phyloP scores from a whole-genome alignment of 2,329 filamentous ascomycete genomes.

The Malbranchea zuffiana region DNA sequence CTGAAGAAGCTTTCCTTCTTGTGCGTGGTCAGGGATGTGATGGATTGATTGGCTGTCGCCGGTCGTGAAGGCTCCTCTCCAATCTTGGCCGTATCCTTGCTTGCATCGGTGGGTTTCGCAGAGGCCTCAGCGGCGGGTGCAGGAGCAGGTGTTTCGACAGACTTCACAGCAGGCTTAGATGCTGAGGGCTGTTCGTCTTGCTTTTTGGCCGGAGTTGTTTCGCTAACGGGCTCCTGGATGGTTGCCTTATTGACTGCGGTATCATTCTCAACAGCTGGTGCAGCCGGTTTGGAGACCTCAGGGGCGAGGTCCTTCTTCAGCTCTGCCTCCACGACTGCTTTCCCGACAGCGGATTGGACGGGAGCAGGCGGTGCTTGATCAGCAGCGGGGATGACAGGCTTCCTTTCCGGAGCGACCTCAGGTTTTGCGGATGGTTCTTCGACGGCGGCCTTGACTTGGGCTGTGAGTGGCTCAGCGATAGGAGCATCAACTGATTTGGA shows the following conservation, averaged over 20 bases:
- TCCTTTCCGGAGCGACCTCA: too few species aligned
- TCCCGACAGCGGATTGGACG: constrained; percentile 3
- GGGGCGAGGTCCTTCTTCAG: too few species aligned
- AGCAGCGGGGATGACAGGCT: too few species aligned
- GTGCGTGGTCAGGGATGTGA: constrained; percentile 27
- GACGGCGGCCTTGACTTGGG: too few species aligned
- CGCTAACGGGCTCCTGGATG: too few species aligned
- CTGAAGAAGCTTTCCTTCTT: constrained; percentile 33
- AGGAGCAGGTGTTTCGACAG: constrained; percentile 10
- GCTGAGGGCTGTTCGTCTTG: not conserved
- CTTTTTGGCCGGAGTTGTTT: not conserved
- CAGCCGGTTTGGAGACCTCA: too few species aligned
- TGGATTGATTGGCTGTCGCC: constrained; percentile 25
- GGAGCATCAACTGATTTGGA: not conserved
- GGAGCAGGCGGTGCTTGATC: not conserved
- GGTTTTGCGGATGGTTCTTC: too few species aligned
- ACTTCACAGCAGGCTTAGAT: constrained; percentile 6
- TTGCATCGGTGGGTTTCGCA: constrained; percentile 1
- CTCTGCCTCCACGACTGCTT: too few species aligned
- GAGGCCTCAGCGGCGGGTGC: constrained; percentile 9
- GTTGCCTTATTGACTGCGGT: too few species aligned
- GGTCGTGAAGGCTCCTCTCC: constrained; percentile 11
- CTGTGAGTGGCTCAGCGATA: not conserved
- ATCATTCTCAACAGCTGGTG: too few species aligned
- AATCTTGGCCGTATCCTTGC: constrained; percentile 15